Base-by-base conservation (phyloP, 164 flowering plant species). In the Aristolochia californica region DNA sequence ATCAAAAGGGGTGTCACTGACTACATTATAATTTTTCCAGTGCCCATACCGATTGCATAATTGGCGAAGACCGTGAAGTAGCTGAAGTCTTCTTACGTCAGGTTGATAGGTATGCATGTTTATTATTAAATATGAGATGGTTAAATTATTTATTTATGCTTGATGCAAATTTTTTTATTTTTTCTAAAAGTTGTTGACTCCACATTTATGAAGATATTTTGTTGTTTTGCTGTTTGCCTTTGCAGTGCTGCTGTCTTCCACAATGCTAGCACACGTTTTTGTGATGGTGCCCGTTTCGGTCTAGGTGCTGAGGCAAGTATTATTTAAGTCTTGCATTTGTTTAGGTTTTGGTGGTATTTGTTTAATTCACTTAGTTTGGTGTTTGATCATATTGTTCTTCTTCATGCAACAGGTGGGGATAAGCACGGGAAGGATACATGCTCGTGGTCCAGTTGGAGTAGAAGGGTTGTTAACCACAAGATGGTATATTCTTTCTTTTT, bases 381-480 rank as follows among this genome's bases (percentile, higher is more conserved):
- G 50, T 11, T 20, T 62, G 57, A 55, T 21, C 12, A 59, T 21
- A 23, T 47, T 11, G n/a, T 59, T 65, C 34, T 10, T 60, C 44
- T 53, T 67, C 53, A 20, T 18, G 65, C 30, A 51, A 64, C 69
- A 93, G 99, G 97, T 94, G 61, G 99, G 97, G 16, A 83, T 94
- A 62, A 94, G 99, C 63, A 90, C 99, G 44, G 78, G 96, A 55
- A 80, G 99, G 56, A 86, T 90, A 66, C 99, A 94, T 73, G 97
- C 99, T 49, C 93, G 99, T 59, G 96, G 99, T 38, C 99, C 97
- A 21, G 99, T 90, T 23, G 95, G 99, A 57, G 96, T 94, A 55
- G 95, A 94, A 72, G 97, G 97, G 64, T 65, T 94, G 65, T 67
- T 94, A 64, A 94, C 99, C 28, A 90, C 96, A 17, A 60, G 91